Conservation (phyloP, 192 early-diverging fungal species). For the Coemansia sp. region DNA sequence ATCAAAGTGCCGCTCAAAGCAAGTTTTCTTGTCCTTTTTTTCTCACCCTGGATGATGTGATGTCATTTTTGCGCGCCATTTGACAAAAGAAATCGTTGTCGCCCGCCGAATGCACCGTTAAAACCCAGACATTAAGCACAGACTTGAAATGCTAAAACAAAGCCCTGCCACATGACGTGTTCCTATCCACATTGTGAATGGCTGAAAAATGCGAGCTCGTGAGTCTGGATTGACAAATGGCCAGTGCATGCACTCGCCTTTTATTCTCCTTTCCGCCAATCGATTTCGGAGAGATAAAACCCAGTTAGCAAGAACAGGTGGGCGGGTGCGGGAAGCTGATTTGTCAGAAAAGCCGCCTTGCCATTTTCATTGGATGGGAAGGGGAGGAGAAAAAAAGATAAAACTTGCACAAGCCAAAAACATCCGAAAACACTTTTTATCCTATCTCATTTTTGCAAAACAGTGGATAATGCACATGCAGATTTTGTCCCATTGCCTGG, state of each 20-base stretch:
- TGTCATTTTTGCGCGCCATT: no score
- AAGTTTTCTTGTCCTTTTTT: no score
- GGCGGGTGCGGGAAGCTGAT: background rate
- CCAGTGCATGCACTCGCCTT: background rate
- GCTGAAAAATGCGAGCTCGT: no score
- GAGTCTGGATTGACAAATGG: background rate
- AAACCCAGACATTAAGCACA: no score
- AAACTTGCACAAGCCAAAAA: background rate
- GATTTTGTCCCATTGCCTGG: background rate
- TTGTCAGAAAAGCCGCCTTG: constrained; percentile 5
- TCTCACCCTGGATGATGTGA: no score
- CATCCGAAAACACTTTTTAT: background rate
- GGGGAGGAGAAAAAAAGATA: background rate
- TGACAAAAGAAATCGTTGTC: no score
- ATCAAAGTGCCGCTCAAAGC: no score
- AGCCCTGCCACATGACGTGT: background rate
- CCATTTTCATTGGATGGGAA: background rate
- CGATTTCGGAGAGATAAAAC: background rate
- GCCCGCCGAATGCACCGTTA: no score
- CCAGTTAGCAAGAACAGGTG: background rate
- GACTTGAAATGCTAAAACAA: no score
- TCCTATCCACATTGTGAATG: background rate
- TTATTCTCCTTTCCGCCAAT: constrained; percentile 2
- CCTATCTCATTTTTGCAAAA: background rate
- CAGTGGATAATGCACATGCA: background rate